Conservation (phyloP, 2,329 filamentous ascomycete genomes). For the Colletotrichum kahawae region DNA sequence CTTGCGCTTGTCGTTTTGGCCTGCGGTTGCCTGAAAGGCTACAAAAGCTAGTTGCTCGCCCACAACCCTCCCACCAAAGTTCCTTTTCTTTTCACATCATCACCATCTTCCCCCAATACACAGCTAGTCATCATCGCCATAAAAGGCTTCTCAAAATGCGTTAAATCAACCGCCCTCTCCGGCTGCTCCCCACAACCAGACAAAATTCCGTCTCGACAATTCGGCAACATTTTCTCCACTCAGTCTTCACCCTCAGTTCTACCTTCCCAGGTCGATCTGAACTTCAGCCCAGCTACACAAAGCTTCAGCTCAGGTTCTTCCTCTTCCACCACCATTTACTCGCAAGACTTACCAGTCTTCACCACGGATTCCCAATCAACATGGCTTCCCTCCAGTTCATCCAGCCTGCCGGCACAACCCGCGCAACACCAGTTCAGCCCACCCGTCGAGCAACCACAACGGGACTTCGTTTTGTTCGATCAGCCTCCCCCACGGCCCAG, state of each 20-base stretch:
- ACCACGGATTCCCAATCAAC: constrained; percentile 81
- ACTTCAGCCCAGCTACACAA: constrained; percentile 83
- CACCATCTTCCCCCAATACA: constrained; percentile 48
- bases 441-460: constrained; percentile 43
- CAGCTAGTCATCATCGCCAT: constrained; percentile 40
- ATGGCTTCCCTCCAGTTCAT: constrained; percentile 78
- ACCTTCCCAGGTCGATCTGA: constrained; percentile 77
- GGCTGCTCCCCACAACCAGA: neutral
- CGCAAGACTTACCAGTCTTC: constrained; percentile 75
- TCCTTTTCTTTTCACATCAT: constrained; percentile 37
- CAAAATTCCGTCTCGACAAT: constrained; percentile 46
- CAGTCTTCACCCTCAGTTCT: constrained; percentile 70
- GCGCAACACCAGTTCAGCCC: constrained; percentile 61
- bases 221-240: constrained; percentile 69
- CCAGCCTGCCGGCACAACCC: constrained; percentile 67
- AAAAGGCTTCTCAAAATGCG: constrained; percentile 9
- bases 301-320: constrained; percentile 55
- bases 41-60: constrained; percentile 28
- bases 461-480: constrained; percentile 84
- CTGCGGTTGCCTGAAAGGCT: constrained; percentile 8
- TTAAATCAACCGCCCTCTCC: constrained; percentile 3
- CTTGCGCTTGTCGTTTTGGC: neutral
- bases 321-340: constrained; percentile 64
- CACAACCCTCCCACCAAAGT: constrained; percentile 31
- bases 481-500: constrained; percentile 47